Conservation (phyloP, 164 flowering plant species). For the Piper betle region DNA sequence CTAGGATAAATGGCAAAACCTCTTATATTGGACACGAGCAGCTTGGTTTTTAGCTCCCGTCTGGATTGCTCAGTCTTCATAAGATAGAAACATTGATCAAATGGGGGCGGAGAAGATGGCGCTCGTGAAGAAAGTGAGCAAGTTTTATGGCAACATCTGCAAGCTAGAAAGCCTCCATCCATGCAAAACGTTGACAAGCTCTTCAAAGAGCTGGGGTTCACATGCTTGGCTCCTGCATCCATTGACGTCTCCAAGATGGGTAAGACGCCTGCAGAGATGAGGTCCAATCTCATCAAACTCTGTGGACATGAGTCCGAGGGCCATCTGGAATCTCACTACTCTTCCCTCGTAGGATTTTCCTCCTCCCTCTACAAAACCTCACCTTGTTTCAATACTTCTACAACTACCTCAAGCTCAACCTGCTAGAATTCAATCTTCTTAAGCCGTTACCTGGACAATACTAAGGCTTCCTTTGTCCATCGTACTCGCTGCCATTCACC, state of each 20-base stretch:
- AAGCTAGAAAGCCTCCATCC: slow-evolving; percentile 62
- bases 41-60: no score
- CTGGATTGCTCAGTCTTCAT: no score
- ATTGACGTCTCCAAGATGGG: slow-evolving; percentile 55
- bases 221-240: slow-evolving; percentile 68
- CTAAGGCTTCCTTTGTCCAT: slow-evolving; percentile 89
- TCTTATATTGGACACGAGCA: no score
- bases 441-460: slow-evolving; percentile 19
- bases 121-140: slow-evolving; percentile 39
- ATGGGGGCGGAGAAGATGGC: no score
- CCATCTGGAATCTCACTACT: slow-evolving; percentile 63
- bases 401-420: slow-evolving; percentile 70
- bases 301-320: slow-evolving; percentile 76
- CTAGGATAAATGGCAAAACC: no score
- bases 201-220: slow-evolving; percentile 65
- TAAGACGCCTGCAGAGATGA: slow-evolving; percentile 31
- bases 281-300: slow-evolving; percentile 55
- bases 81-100: no score
- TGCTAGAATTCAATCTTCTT: slow-evolving; percentile 47
- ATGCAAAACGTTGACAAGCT: slow-evolving; percentile 66
- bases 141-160: slow-evolving; percentile 62
- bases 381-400: slow-evolving; percentile 63
- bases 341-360: slow-evolving; percentile 37
- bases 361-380: slow-evolving; percentile 58
- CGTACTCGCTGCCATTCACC: slow-evolving; percentile 57